Percentiles rank a stretch among this genome's conserved stretches.
phyloP scores from a whole-genome alignment of 768 basidiomycete species.

The Hypholoma sublateritium region DNA sequence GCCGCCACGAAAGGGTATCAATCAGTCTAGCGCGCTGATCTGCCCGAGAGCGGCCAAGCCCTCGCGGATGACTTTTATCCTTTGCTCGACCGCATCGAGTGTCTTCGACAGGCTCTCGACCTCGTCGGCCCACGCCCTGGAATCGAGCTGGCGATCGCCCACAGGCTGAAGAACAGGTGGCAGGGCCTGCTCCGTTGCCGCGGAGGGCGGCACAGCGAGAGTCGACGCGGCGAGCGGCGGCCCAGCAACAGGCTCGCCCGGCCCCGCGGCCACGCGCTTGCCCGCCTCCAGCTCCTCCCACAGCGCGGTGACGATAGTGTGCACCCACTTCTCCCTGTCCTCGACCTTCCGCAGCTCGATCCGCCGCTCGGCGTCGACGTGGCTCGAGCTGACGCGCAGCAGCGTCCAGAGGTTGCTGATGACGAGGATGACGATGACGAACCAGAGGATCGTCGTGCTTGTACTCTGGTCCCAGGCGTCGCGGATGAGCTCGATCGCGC shows the following conservation, averaged over 20 bases:
- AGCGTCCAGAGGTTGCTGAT: slow-evolving; percentile 76
- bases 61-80: slow-evolving; percentile 48
- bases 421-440: slow-evolving; percentile 71
- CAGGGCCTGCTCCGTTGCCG: background rate
- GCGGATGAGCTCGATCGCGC: slow-evolving; percentile 72
- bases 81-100: slow-evolving; percentile 59
- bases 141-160: background rate
- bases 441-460: slow-evolving; percentile 68
- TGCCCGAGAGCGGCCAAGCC: slow-evolving; percentile 23
- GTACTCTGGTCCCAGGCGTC: slow-evolving; percentile 83
- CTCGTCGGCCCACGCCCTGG: slow-evolving; percentile 41
- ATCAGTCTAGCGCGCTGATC: slow-evolving; percentile 24
- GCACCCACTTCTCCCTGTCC: slow-evolving; percentile 76
- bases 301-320: slow-evolving; percentile 67
- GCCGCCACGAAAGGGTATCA: slow-evolving; percentile 4
- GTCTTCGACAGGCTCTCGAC: slow-evolving; percentile 43
- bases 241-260: no score
- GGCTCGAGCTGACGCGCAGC: slow-evolving; percentile 38
- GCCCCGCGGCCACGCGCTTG: slow-evolving; percentile 25
- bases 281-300: slow-evolving; percentile 67
- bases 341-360: slow-evolving; percentile 54
- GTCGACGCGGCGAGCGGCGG: background rate
- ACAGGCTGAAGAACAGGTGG: background rate
- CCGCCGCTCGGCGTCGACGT: slow-evolving; percentile 42
- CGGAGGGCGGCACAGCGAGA: background rate